Evolutionary conservation across 2,329 filamentous ascomycete species (phyloP).

Genomic region (Neofusicoccum ribis): DNA sequence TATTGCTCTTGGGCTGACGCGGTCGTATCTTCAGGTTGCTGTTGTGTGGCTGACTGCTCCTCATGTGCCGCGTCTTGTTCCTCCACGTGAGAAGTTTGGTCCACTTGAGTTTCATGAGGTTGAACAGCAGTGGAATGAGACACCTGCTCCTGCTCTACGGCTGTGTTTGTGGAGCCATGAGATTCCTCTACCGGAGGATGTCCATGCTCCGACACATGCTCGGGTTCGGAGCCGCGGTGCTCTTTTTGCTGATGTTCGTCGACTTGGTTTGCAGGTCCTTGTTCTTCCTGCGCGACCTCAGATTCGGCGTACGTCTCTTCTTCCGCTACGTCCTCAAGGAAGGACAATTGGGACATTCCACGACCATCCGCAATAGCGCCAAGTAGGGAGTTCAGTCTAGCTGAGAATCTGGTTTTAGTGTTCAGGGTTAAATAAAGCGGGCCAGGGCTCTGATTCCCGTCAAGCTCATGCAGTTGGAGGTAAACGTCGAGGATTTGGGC

Average conservation of each 20-base stretch:
- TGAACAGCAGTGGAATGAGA: background rate
- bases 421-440: conserved; percentile 61
- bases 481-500: conserved; percentile 61
- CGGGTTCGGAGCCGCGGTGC: background rate
- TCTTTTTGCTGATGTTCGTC: background rate
- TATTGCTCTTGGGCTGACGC: background rate
- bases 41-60: background rate
- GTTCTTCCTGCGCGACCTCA: conserved; percentile 17
- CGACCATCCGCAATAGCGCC: conserved; percentile 57
- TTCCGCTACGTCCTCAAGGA: conserved; percentile 30
- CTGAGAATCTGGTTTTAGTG: conserved; percentile 55
- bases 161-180: background rate
- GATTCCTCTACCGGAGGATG: background rate
- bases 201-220: background rate
- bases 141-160: background rate
- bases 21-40: background rate
- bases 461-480: conserved; percentile 59
- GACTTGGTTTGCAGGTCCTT: background rate
- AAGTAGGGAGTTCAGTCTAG: conserved; percentile 54
- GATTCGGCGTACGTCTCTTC: background rate
- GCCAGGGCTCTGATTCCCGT: conserved; percentile 53
- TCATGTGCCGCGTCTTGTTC: background rate
- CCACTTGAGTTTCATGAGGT: background rate
- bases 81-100: background rate
- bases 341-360: conserved; percentile 53